Evolutionary conservation across 805 yeast species (phyloP).

Genomic region (Metschnikowia drakensbergensis): DNA sequence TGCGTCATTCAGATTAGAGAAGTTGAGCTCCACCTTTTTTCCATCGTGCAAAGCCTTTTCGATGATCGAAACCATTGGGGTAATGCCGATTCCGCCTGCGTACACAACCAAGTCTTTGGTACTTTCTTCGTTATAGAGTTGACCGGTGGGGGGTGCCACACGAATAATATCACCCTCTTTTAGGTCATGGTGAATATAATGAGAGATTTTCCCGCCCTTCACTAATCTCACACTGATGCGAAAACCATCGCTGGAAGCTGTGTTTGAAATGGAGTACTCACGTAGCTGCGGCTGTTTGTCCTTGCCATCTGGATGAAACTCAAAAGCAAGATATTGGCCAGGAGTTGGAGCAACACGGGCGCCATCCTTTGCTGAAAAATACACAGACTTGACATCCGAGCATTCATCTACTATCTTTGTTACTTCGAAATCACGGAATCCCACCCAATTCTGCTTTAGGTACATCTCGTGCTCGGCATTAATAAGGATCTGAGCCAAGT

Average conservation of each 20-base stretch:
- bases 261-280: constrained; percentile 55
- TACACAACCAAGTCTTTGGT: constrained; percentile 38
- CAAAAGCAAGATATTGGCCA: constrained; percentile 46
- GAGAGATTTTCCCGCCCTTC: constrained; percentile 46
- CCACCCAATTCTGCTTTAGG: constrained; percentile 47
- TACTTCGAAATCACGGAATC: constrained; percentile 51
- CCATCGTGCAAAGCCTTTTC: constrained; percentile 35
- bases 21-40: constrained; percentile 29
- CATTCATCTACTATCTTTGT: constrained; percentile 41
- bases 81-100: constrained; percentile 66
- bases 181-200: constrained; percentile 44
- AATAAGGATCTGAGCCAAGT: constrained; percentile 59
- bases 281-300: constrained; percentile 41
- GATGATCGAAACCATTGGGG: constrained; percentile 56
- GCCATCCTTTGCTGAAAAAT: constrained; percentile 36
- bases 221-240: constrained; percentile 56
- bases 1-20: constrained; percentile 26
- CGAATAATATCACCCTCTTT: constrained; percentile 46
- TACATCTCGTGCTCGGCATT: constrained; percentile 50
- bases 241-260: constrained; percentile 34
- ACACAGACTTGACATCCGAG: constrained; percentile 46
- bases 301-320: constrained; percentile 35
- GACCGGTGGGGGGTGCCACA: constrained; percentile 60
- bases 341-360: constrained; percentile 27
- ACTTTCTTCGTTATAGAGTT: constrained; percentile 35